Evolutionary conservation across 768 basidiomycete genomes (phyloP), one percentile per base, ranked within the genome.

Genomic region (Naganishia antarctica): DNA sequence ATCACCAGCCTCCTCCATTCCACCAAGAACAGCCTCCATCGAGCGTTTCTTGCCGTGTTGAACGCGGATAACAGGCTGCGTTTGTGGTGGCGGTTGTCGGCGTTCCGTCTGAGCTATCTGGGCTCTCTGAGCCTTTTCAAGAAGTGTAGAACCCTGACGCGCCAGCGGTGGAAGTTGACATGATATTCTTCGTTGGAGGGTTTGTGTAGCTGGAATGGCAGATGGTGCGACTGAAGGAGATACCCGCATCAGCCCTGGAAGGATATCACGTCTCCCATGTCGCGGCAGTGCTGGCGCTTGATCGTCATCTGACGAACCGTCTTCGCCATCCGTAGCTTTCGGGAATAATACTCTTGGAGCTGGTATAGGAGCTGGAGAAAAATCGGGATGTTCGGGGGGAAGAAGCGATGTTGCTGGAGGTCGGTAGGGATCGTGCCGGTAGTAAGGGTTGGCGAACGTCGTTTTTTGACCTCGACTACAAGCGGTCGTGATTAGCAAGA

Each of bases 391-490:
- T 43, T 47, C 31, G 23, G 46, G 44, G 23, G 63, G 63, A 31
- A 64, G 53, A 9, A 43, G 40, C 29, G 51, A 58, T 31, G 53
- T 29, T 31, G 51, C 40, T n/a, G 63, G 47, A 13, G 53, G 53
- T 15, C 31, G 53, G 37, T 57, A 57, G 2, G 53, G 53, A 29
- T 57, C 53, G 26, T 57, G 53, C 21, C 32, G 53, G 15, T 45
- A 64, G 49, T 58, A 64, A 15, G 63, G 63, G 23, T 64, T 64
- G 11, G 63, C 63, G 25, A 64, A 64, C 18, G 63, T 64, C 28
- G 63, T 64, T 34, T 64, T 64, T 23, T 43, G 43, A 21, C 63
- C 63, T 16, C 63, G 63, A 29, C 53, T 57, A 40, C 32, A 37
- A 11, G 5, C 12, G 29, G 25, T 21, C 43, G 13, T 37, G n/a